Percentiles rank a stretch among this genome's conserved stretches.
Evolutionary conservation across 495 filamentous ascomycete genomes (phyloP).

Genomic region (Acidiella bohemica): DNA sequence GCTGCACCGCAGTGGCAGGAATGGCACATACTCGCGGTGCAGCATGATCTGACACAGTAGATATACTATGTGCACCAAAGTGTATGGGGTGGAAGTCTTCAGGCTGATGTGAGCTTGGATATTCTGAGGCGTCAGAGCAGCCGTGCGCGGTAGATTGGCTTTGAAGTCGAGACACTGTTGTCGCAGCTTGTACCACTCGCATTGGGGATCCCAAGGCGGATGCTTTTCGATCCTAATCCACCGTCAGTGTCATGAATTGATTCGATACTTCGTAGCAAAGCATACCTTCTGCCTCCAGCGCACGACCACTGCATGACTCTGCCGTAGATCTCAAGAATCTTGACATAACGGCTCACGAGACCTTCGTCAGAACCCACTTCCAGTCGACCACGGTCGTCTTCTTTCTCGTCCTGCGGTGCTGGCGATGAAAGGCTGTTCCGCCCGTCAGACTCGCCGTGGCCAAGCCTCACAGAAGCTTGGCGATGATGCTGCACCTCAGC

Average conservation of each 20-base stretch:
- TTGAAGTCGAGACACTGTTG: constrained; percentile 51
- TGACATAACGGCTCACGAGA: constrained; percentile 61
- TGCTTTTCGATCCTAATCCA: constrained; percentile 26
- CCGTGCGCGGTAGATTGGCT: constrained; percentile 50
- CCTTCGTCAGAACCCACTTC: constrained; percentile 51
- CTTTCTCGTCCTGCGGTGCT: constrained; percentile 1
- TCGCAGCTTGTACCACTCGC: constrained; percentile 41
- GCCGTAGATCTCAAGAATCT: constrained; percentile 66
- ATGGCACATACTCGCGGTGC: constrained; percentile 70
- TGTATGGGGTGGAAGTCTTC: constrained; percentile 59
- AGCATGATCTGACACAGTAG: constrained; percentile 66
- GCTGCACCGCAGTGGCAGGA: constrained; percentile 57
- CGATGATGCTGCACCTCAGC: constrained; percentile 18
- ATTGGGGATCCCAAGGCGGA: constrained; percentile 26
- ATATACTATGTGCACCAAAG: constrained; percentile 64
- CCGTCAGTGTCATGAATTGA: constrained; percentile 1
- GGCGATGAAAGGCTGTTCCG: background rate
- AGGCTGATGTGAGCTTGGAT: constrained; percentile 70
- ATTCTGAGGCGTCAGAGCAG: constrained; percentile 59
- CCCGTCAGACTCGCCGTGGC: constrained; percentile 2
- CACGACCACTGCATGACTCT: constrained; percentile 64
- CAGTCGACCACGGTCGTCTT: constrained; percentile 38
- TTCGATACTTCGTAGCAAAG: background rate
- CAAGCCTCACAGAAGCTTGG: constrained; percentile 14
- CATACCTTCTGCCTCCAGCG: constrained; percentile 50